Evolutionary conservation across 371 early-diverging fungal species (phyloP), one percentile per base, ranked within the genome.

Genomic region (Ordospora pajunii): DNA sequence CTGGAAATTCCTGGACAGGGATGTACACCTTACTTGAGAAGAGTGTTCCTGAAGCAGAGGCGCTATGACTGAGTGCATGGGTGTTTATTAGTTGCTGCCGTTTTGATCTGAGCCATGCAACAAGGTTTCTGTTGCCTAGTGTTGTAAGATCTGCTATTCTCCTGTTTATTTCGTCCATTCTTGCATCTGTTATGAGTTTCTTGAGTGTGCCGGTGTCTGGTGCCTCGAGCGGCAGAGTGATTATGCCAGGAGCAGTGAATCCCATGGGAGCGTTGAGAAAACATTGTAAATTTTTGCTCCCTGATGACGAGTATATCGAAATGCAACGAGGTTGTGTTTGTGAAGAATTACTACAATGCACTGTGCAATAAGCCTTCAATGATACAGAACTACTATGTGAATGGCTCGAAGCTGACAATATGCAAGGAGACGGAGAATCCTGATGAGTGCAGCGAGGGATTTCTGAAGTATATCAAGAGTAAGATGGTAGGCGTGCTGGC

Each of bases 1-100:
- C 93, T 4, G 94, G 96, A 76, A 89, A 91, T 53, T 94, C 93
- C 74, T 89, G 90, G 45, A 89, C 91, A 43, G 96, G 96, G 67
- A 95, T 92, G 78, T 90, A 65, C 19, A 46, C 44, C 27, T 44
- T 65, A 27, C 44, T 65, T 44, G 66, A 42, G 44, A 42, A 25
- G 0, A 58, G 14, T 1, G 17, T 37, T 25, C 58, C 58, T 37
- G 58, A 58, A n/a, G 32, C n/a, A 0, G 58, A 25, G 37, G 40
- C 25, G 40, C 32, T 32, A 5, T 58, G 27, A 37, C 58, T 32
- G 6, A 17, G 58, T 2, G 32, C 37, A 1, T 25, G 58, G 12
- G 6, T 27, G n/a, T 40, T 40, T 37, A 58, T 11, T 37, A 58
- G 6, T 5, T 58, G 58, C n/a, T 58, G 58, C 12, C 40, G 27